These are phyloP conservation scores for Blakeslea trispora DNA, from an alignment of 371 early-diverging fungal genomes.

Conservation along the genomic window DNA sequence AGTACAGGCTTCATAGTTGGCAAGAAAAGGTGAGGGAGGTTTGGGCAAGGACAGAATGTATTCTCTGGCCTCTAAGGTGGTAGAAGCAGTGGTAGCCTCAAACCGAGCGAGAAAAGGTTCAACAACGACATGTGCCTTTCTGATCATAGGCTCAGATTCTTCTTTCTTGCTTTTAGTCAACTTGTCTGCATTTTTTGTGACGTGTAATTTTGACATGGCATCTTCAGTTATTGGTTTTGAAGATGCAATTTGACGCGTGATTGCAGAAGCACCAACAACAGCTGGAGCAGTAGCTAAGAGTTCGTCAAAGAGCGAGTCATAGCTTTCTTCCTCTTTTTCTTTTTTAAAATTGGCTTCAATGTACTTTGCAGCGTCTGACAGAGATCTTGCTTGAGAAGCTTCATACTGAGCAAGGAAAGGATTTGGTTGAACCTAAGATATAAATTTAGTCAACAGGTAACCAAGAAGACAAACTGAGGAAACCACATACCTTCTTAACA, in stretches of 20 bases:
- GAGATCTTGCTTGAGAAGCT: conserved; percentile 2
- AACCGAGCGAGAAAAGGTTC: conserved; percentile 4
- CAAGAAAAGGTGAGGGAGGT: conserved; percentile 11
- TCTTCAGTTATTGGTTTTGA: too few species aligned
- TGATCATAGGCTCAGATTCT: neutral
- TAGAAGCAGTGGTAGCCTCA: conserved; percentile 4
- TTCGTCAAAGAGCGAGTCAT: neutral
- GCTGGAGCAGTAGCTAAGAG: neutral
- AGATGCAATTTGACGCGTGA: neutral
- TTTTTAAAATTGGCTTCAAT: neutral
- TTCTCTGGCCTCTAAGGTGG: neutral
- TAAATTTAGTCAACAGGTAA: neutral
- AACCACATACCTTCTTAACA: neutral
- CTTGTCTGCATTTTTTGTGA: neutral
- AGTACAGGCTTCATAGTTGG: conserved; percentile 3
- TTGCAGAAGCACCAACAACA: neutral
- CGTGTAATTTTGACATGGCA: neutral
- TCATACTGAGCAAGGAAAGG: conserved; percentile 18
- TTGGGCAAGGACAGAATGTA: neutral
- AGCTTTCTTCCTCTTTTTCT: neutral
- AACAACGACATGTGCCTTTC: neutral
- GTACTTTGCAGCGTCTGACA: neutral
- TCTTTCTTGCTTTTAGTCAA: neutral
- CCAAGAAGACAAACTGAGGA: neutral
- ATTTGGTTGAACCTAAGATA: neutral